Conservation (phyloP, 2,329 filamentous ascomycete genomes). For the Alternaria gansuensis region DNA sequence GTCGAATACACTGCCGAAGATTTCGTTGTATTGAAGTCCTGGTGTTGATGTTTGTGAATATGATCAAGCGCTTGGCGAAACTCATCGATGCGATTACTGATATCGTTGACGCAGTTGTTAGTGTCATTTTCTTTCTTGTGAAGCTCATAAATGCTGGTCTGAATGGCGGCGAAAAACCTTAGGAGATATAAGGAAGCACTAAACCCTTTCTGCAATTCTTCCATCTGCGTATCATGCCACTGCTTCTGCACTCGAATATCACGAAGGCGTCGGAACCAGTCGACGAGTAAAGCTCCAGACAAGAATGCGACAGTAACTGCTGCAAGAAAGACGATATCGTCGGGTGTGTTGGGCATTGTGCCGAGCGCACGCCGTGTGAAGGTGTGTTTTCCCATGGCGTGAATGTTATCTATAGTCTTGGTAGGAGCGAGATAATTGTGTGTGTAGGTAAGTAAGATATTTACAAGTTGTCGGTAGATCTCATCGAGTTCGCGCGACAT, state of each 20-base stretch:
- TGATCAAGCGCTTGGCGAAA: background rate
- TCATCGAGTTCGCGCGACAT: background rate
- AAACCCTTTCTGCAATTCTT: background rate
- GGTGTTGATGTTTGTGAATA: background rate
- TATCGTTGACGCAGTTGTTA: background rate
- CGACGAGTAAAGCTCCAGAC: background rate
- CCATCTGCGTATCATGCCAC: constrained; percentile 1
- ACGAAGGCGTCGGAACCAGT: background rate
- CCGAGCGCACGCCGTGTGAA: background rate
- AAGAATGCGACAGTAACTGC: background rate
- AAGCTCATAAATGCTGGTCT: background rate
- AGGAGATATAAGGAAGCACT: background rate
- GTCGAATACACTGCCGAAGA: background rate
- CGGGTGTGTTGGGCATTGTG: constrained; percentile 2
- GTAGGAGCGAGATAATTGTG: too few relatives aligned
- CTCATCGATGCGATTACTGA: background rate
- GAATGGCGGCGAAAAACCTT: background rate
- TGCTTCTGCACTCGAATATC: background rate
- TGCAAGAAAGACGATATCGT: background rate
- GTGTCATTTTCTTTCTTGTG: background rate
- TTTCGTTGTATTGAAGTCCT: background rate
- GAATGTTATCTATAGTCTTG: too few relatives aligned
- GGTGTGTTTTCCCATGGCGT: background rate
- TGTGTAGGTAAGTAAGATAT: too few relatives aligned
- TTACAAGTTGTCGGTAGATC: background rate